phyloP scores from a whole-genome alignment of 2,329 filamentous ascomycete species.

The Blumeria hordei region DNA sequence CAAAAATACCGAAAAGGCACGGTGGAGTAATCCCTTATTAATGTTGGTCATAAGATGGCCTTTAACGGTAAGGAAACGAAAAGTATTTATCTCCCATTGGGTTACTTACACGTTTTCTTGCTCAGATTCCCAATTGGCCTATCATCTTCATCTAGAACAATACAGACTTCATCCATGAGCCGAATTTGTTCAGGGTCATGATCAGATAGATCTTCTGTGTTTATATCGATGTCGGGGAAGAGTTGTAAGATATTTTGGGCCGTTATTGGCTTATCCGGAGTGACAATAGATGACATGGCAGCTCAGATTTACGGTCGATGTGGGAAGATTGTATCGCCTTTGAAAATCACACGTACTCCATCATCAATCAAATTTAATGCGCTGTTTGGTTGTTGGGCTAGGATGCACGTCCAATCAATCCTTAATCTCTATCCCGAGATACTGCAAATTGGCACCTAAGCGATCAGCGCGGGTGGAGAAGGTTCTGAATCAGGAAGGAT shows the following conservation, averaged over 20 bases:
- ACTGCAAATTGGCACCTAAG: too few relatives aligned
- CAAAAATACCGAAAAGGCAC: slow-evolving; percentile 92
- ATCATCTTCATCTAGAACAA: slow-evolving; percentile 83
- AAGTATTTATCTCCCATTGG: background rate
- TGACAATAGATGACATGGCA: slow-evolving; percentile 18
- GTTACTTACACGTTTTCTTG: slow-evolving; percentile 77
- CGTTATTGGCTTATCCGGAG: slow-evolving; percentile 39
- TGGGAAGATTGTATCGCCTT: too few relatives aligned
- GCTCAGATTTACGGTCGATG: too few relatives aligned
- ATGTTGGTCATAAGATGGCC: slow-evolving; percentile 99
- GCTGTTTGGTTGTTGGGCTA: too few relatives aligned
- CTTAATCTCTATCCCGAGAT: too few relatives aligned
- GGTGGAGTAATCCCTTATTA: slow-evolving; percentile 80
- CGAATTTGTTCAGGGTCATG: slow-evolving; percentile 97
- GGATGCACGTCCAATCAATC: too few relatives aligned
- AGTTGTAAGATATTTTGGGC: slow-evolving; percentile 68
- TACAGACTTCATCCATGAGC: slow-evolving; percentile 97
- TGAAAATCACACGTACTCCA: too few relatives aligned
- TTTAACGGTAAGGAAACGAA: slow-evolving; percentile 17
- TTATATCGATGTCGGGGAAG: slow-evolving; percentile 63
- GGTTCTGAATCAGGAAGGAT: too few relatives aligned
- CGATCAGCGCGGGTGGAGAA: too few relatives aligned
- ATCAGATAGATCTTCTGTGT: slow-evolving; percentile 50
- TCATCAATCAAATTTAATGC: too few relatives aligned
- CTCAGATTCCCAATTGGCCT: slow-evolving; percentile 81